phyloP scores from a whole-genome alignment of 345 rosid species.

The Syzygium grande region DNA sequence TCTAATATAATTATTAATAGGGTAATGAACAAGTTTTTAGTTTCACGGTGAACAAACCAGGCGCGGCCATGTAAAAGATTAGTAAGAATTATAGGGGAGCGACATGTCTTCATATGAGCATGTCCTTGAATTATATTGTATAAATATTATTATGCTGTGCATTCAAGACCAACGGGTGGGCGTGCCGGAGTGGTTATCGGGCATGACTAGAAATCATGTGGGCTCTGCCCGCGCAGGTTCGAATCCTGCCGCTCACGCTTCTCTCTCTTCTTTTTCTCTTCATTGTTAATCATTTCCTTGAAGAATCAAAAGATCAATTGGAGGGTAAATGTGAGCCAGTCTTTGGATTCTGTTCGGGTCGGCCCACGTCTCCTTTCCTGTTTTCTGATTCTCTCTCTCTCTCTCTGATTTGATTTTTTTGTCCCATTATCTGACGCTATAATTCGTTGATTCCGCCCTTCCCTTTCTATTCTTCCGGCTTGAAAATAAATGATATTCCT shows the following conservation, averaged over 20 bases:
- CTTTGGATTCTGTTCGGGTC: not conserved
- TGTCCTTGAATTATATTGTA: not conserved
- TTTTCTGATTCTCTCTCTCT: not conserved
- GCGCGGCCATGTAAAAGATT: not conserved
- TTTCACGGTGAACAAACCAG: not conserved
- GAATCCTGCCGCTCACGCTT: conserved; percentile 63
- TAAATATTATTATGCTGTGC: rapidly evolving
- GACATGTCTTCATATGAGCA: rapidly evolving
- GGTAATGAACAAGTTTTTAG: not conserved
- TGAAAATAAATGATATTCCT: not conserved
- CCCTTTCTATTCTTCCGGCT: not conserved
- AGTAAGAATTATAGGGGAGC: not conserved
- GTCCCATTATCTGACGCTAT: not conserved
- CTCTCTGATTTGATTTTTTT: not conserved
- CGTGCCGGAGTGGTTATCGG: conserved; percentile 76
- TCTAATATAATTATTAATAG: not conserved
- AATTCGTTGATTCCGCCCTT: not conserved
- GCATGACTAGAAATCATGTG: conserved; percentile 94
- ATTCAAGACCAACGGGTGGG: not conserved
- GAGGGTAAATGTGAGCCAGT: not conserved
- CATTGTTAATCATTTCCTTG: not conserved
- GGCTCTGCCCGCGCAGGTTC: conserved; percentile 89
- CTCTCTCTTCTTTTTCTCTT: not conserved
- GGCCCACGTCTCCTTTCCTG: not conserved
- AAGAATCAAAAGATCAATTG: not conserved